phyloP scores from a whole-genome alignment of 129 eudicot species.

The Solidago caesia region DNA sequence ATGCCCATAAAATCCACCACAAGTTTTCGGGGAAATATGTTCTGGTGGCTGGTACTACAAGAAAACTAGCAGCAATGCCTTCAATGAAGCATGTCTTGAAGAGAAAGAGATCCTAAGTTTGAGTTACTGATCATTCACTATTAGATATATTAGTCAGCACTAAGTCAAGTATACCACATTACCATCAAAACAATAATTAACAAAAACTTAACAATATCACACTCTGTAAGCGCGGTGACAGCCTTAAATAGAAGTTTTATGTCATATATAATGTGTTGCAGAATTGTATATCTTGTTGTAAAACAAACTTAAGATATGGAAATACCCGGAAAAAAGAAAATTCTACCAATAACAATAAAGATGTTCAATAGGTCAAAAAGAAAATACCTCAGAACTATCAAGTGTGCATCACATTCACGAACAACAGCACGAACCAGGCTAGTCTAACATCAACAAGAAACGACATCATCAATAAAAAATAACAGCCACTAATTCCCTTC shows the following conservation, averaged over 20 bases:
- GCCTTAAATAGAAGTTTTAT: too few relatives aligned
- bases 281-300: not conserved
- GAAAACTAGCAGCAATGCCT: too few relatives aligned
- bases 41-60: too few relatives aligned
- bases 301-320: too few relatives aligned
- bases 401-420: conserved; percentile 79
- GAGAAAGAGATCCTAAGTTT: not conserved
- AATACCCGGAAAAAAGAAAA: too few relatives aligned
- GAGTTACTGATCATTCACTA: not conserved
- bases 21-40: too few relatives aligned
- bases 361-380: conserved; percentile 7
- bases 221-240: too few relatives aligned
- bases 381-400: conserved; percentile 66
- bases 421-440: conserved; percentile 96
- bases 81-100: too few relatives aligned
- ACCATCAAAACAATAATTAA: not conserved
- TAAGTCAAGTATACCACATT: not conserved
- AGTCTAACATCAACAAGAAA: conserved; percentile 50
- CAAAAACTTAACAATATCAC: too few relatives aligned
- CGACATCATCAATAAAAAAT: conserved; percentile 14
- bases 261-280: too few relatives aligned
- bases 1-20: too few relatives aligned
- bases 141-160: not conserved
- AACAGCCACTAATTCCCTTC: conserved; percentile 10
- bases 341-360: conserved; percentile 5